Evolutionary conservation across 345 rosid genomes (phyloP), one percentile per base, ranked within the genome.

Genomic region (Microcos paniculata): DNA sequence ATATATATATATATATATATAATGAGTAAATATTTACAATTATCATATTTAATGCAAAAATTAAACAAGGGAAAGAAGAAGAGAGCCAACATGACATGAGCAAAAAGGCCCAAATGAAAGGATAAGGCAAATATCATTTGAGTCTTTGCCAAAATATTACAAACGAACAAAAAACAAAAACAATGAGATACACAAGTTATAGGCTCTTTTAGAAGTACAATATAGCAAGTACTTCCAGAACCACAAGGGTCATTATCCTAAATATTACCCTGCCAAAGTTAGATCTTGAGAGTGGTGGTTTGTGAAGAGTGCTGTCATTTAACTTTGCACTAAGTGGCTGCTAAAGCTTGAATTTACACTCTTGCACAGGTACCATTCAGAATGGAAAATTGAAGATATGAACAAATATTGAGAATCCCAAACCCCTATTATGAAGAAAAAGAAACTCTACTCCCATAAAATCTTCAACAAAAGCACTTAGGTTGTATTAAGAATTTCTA

Each of bases 1-100:
- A 68, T 33, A 65, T 70, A 56, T 26, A 68, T 33, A 65, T 70
- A 56, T 26, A 28, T 13, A 70, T 64, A 35, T 18, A 46, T 53
- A 70, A 23, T 28, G 52, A 56, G 24, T 21, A 72, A 26, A 35
- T 43, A 42, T 19, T 33, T 38, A 23, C 51, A 53, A 53, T 31
- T 14, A 45, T 18, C 15, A 66, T 7, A 43, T 14, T 23, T 23
- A 43, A 66, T 13, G 19, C 33, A 43, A 66, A 42, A 21, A 21
- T 26, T 26, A 58, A 28, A 13, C 8, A 58, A 28, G 1, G 14
- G 62, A 58, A 13, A 58, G 35, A 56, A 13, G 35, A 12, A 26
- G 31, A 23, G 2, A 26, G 62, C 33, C 19, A 58, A 58, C 35
- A 58, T 42, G 45, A 42, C 45, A 42, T 26, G 62, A 28, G 26